Conservation (phyloP, 371 early-diverging fungal genomes). For the Mortierella sp. region DNA sequence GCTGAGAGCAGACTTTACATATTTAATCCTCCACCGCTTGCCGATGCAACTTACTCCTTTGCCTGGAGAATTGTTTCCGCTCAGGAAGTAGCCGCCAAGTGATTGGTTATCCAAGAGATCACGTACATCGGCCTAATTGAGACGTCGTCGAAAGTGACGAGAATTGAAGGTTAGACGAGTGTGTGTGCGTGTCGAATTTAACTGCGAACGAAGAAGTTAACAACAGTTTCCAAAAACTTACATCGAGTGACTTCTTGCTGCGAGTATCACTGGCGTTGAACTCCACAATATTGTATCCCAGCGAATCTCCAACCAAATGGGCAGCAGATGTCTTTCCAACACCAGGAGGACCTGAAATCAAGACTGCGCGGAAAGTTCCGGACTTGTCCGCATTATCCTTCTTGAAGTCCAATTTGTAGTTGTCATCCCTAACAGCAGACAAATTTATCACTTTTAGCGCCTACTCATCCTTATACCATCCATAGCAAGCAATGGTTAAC, state of each 20-base stretch:
- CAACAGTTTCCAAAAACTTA: constrained; percentile 32
- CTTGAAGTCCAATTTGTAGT: constrained; percentile 57
- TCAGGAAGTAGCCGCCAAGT: constrained; percentile 64
- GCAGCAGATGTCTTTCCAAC: constrained; percentile 99
- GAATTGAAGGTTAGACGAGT: not conserved
- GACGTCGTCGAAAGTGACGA: not conserved
- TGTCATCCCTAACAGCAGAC: constrained; percentile 51
- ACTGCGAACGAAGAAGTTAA: not conserved
- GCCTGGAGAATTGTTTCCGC: constrained; percentile 8
- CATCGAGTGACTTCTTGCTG: constrained; percentile 89
- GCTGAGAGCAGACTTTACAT: too few species aligned
- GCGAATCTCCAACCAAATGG: constrained; percentile 85
- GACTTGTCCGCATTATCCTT: constrained; percentile 53
- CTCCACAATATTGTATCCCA: constrained; percentile 93
- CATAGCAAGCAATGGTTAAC: too few species aligned
- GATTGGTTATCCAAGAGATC: constrained; percentile 64
- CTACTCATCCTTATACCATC: too few species aligned
- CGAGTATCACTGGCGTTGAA: constrained; percentile 99
- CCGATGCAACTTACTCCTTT: constrained; percentile 50
- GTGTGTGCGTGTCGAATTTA: too few species aligned
- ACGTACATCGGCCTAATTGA: constrained; percentile 58
- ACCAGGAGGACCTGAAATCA: constrained; percentile 99
- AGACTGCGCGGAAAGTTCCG: constrained; percentile 73
- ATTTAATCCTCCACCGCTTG: not conserved
- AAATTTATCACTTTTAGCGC: not conserved